Base-by-base conservation (phyloP, 2,329 filamentous ascomycete species). In the Venturia oleaginea region DNA sequence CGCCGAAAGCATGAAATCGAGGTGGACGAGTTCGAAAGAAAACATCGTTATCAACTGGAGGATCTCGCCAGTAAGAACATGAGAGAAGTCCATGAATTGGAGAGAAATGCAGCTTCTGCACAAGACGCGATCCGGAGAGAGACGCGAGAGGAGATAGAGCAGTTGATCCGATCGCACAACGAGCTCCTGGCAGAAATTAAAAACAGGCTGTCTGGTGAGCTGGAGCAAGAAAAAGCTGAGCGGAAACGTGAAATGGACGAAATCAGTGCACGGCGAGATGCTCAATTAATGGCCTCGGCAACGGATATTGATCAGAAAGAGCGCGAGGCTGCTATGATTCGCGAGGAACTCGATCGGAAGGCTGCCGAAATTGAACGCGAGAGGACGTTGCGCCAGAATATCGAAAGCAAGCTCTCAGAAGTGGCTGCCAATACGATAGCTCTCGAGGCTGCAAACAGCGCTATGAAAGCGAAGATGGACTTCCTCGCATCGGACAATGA, bases 401-500 rank as follows among this genome's bases (percentile, higher is more conserved):
- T 88, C 13, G 80, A 88, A 67, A 78, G 80, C 51, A 84, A 84
- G 55, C 72, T 81, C 24, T 72, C 76, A 1, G 74, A 79, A 66
- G 72, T 72, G 5, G 71, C 71, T 66, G 68, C 75, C 66, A 70
- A 78, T 75, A 73, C 72, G 37, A 67, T 76, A 37, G 83, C 84
- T 0, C 79, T 96, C 13, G 91, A 96, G 69, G 87, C 86, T 42
- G 86, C 89, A 30, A 86, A 90, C 67, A 86, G 87, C 67, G 88
- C 88, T 3, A 83, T 96, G 68, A 85, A 87, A 69, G 90, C 90
- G 1, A 90, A 93, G 69, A 89, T 96, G 65, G 87, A 92, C 68
- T 96, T 95, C 72, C 84, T 97, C 22, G 91, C 97, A 73, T 94
- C 91, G 0, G 91, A 92, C 71, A 92, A 86, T 74, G 90, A 96